Percentiles rank a stretch among this genome's conserved stretches.
Conservation (phyloP, 805 yeast genomes). For the Saturnispora saitoi region DNA sequence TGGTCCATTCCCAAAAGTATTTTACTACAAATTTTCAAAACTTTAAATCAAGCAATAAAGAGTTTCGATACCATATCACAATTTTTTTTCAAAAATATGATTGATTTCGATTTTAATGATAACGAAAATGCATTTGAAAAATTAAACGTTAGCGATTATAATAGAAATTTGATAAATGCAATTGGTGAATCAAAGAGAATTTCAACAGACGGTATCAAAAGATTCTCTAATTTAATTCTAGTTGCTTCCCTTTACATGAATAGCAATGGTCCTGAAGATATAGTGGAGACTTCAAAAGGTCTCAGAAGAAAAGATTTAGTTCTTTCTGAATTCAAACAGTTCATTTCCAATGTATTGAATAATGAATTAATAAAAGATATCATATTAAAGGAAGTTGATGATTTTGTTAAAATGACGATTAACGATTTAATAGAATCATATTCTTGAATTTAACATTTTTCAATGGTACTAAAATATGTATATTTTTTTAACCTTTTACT, state of each 20-base stretch:
- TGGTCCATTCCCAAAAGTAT: slow-evolving; percentile 12
- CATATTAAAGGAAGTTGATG: slow-evolving; percentile 22
- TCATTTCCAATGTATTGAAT: slow-evolving; percentile 23
- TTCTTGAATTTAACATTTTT: background rate
- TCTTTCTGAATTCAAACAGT: slow-evolving; percentile 23
- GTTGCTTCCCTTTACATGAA: slow-evolving; percentile 16
- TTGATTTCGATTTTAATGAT: background rate
- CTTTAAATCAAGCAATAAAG: slow-evolving; percentile 15
- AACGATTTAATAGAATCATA: slow-evolving; percentile 25
- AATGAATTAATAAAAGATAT: slow-evolving; percentile 19
- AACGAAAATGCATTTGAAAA: background rate
- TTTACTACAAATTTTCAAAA: slow-evolving; percentile 21
- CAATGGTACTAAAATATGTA: background rate
- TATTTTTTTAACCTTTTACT: background rate
- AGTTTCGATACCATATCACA: slow-evolving; percentile 9
- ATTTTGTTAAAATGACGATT: slow-evolving; percentile 24
- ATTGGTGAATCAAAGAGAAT: background rate
- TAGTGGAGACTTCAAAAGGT: slow-evolving; percentile 13
- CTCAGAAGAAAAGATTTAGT: slow-evolving; percentile 19
- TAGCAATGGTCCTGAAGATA: slow-evolving; percentile 13
- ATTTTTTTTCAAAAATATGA: slow-evolving; percentile 7
- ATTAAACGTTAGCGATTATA: slow-evolving; percentile 2
- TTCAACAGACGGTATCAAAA: slow-evolving; percentile 8
- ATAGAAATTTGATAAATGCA: background rate
- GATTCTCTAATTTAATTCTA: slow-evolving; percentile 16